Evolutionary conservation across 805 yeast species (phyloP), one percentile per base, ranked within the genome.

Genomic region (Candida koratica): DNA sequence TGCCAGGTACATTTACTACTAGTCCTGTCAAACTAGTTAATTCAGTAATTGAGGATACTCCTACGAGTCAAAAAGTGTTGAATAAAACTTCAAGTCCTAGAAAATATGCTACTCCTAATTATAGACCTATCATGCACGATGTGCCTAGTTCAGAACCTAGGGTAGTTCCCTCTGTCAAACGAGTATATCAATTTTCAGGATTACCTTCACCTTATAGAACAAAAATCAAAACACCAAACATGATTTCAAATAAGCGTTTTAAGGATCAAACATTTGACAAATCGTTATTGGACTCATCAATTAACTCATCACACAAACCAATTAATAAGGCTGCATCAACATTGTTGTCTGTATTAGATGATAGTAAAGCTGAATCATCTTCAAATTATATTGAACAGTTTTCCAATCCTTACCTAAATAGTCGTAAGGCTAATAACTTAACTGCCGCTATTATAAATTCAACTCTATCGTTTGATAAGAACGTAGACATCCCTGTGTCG

Each of bases 111-210:
- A 58, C 64, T 5, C 64, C 71, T 1, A 69, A 64, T 37, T 66
- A 65, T 39, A 56, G 50, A 23, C 70, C 70, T 9, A 53, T 48
- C 2, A 63, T 62, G 37, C 69, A 63, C 37, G 53, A 38, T 23
- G 27, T 39, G n/a, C 22, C 39, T 3, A 41, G 39, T 22, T 36
- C 39, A n/a, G 31, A 26, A 14, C 28, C 18, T 13, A 36, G 25
- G 31, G 51, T 47, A 19, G 44, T 53, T 22, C 59, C 64, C 6
- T 56, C 72, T 4, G 55, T 63, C 6, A 66, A 62, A 44, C 44
- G 73, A 41, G 72, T 67, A 8, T 66, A 66, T 45, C 71, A 64
- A 36, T 67, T 67, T 37, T 61, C 70, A 1, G 73, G 72, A 1
- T 48, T 67, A 22, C 72, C 72, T 4, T 64, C 71, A 3, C 71